A percentile compares a stretch with the other conserved stretches of the same genome.
Evolutionary conservation across 345 rosid genomes (phyloP).

Genomic region (Euphorbia peplus): DNA sequence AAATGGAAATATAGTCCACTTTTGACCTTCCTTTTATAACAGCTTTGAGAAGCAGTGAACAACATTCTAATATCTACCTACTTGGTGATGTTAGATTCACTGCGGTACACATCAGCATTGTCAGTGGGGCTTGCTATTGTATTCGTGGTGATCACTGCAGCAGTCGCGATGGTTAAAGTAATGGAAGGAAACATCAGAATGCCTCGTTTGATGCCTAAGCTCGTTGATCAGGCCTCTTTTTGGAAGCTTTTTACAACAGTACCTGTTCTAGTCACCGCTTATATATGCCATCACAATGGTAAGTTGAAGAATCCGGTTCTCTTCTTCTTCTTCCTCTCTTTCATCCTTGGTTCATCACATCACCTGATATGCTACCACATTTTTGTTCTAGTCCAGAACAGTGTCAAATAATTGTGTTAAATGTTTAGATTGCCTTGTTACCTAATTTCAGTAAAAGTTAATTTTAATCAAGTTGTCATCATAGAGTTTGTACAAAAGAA

Average conservation of each 20-base stretch:
- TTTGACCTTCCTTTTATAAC: background rate
- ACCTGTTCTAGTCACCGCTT: constrained; percentile 62
- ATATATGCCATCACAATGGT: constrained; percentile 68
- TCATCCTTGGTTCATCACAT: background rate
- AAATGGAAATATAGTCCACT: background rate
- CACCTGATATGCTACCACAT: constrained; percentile 1
- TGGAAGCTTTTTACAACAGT: constrained; percentile 67
- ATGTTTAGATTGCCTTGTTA: background rate
- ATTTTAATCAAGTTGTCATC: background rate
- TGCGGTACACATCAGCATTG: constrained; percentile 65
- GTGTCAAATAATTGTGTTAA: background rate
- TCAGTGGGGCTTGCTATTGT: constrained; percentile 58
- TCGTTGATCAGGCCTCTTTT: constrained; percentile 48
- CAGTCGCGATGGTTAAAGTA: constrained; percentile 40
- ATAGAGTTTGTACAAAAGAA: background rate
- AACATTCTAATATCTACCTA: background rate
- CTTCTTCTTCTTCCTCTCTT: background rate
- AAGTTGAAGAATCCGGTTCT: constrained; percentile 19
- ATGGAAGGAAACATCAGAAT: constrained; percentile 41
- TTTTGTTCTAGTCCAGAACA: background rate
- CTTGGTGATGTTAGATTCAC: constrained; percentile 42
- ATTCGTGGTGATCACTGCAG: constrained; percentile 63
- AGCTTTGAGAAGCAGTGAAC: background rate
- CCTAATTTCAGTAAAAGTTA: background rate
- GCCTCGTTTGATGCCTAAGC: constrained; percentile 51